Percentiles rank a stretch among this genome's conserved stretches.
Evolutionary conservation across 805 yeast species (phyloP).

Genomic region (Tetrapisispora taiwanensis): DNA sequence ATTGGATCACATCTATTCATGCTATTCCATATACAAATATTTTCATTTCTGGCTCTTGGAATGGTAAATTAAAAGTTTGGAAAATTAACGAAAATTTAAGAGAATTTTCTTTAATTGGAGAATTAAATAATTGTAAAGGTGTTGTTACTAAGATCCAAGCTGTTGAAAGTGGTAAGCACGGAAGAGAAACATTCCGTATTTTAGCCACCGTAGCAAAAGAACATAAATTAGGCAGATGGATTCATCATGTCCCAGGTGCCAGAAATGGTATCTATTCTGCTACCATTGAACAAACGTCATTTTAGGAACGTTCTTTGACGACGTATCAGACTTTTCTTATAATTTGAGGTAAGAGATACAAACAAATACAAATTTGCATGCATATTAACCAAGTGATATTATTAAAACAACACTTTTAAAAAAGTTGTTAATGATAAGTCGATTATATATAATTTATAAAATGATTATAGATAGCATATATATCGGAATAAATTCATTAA

Average conservation of each 20-base stretch:
- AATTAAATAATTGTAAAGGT: conserved; percentile 54
- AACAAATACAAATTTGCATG: neutral
- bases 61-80: conserved; percentile 75
- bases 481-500: neutral
- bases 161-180: conserved; percentile 43
- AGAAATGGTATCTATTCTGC: conserved; percentile 64
- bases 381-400: neutral
- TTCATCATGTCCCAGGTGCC: conserved; percentile 48
- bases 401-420: neutral
- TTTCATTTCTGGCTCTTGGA: conserved; percentile 82
- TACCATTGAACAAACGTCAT: conserved; percentile 33
- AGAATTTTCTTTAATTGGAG: conserved; percentile 46
- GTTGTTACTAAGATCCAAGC: conserved; percentile 54
- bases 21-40: conserved; percentile 80
- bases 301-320: neutral
- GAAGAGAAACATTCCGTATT: conserved; percentile 43
- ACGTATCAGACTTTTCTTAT: neutral
- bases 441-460: neutral
- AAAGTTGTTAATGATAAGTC: neutral
- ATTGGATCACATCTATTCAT: conserved; percentile 72
- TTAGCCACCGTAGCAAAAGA: conserved; percentile 71
- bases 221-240: conserved; percentile 85
- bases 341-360: too few species aligned
- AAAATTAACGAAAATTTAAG: conserved; percentile 55
- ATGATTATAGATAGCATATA: neutral